phyloP scores from a whole-genome alignment of 805 yeast species.

The Kodamaea hsintzibuensis region DNA sequence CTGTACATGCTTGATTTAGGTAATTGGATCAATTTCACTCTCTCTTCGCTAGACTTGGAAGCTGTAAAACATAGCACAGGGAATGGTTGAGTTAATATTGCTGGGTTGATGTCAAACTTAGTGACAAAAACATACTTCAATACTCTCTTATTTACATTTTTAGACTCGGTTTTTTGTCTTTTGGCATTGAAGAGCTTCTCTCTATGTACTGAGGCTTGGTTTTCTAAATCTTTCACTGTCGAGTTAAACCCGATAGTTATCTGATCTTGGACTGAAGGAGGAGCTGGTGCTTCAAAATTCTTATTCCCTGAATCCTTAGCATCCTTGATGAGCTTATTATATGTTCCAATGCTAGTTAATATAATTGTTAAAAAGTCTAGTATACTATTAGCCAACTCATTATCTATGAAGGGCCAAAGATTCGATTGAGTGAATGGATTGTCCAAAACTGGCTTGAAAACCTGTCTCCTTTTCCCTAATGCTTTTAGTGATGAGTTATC shows the following conservation, averaged over 20 bases:
- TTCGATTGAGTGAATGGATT: slow-evolving; percentile 58
- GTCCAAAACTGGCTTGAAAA: slow-evolving; percentile 64
- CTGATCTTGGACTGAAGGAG: slow-evolving; percentile 24
- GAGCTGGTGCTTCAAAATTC: slow-evolving; percentile 13
- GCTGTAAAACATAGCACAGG: slow-evolving; percentile 58
- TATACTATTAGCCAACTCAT: slow-evolving; percentile 36
- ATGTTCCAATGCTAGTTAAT: slow-evolving; percentile 31
- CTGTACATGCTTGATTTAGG: slow-evolving; percentile 46
- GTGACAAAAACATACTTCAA: slow-evolving; percentile 57
- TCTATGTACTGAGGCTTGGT: slow-evolving; percentile 33
- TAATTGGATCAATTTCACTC: slow-evolving; percentile 60
- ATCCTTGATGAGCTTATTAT: slow-evolving; percentile 18
- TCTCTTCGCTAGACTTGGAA: slow-evolving; percentile 21
- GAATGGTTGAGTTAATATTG: slow-evolving; percentile 53
- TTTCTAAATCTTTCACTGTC: slow-evolving; percentile 49
- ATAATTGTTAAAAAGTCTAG: slow-evolving; percentile 35
- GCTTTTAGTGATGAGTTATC: slow-evolving; percentile 45
- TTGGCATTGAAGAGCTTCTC: slow-evolving; percentile 6
- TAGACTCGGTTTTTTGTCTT: slow-evolving; percentile 8
- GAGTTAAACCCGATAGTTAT: slow-evolving; percentile 56
- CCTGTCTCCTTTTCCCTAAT: slow-evolving; percentile 53
- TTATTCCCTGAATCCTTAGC: slow-evolving; percentile 8
- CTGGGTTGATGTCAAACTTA: slow-evolving; percentile 53
- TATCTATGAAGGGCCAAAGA: slow-evolving; percentile 44
- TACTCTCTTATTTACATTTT: slow-evolving; percentile 11